phyloP scores from a whole-genome alignment of 495 filamentous ascomycete species.

The Penicillium ochrochloron region DNA sequence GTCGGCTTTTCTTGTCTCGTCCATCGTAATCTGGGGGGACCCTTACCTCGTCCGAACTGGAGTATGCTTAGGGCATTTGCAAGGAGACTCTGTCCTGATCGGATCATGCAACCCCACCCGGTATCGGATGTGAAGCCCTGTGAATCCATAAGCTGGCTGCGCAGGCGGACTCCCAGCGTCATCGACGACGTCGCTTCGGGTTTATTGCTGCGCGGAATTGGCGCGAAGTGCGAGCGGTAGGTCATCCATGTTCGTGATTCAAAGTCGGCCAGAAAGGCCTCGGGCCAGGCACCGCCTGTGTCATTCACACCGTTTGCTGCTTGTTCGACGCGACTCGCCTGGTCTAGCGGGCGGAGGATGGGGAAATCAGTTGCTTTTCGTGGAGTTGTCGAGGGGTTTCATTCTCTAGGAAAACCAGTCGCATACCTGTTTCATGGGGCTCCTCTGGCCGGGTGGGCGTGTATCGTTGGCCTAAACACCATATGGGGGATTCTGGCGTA shows the following conservation, averaged over 20 bases:
- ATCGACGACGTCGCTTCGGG: constrained; percentile 70
- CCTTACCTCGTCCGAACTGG: constrained; percentile 74
- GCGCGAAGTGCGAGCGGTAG: constrained; percentile 84
- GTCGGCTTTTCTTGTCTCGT: constrained; percentile 30
- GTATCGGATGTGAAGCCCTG: constrained; percentile 90
- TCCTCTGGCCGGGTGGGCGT: constrained; percentile 24
- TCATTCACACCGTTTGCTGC: constrained; percentile 20
- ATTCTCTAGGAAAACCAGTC: background rate
- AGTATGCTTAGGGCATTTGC: constrained; percentile 80
- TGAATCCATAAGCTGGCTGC: constrained; percentile 78
- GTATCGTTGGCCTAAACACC: constrained; percentile 87
- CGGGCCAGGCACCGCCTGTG: constrained; percentile 72
- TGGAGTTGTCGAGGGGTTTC: background rate
- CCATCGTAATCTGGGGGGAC: background rate
- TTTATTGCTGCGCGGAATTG: constrained; percentile 79
- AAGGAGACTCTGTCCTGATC: constrained; percentile 90
- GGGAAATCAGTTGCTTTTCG: background rate
- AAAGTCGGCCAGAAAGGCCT: constrained; percentile 86
- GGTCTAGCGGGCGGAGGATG: background rate
- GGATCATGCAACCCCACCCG: constrained; percentile 99
- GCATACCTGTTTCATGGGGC: constrained; percentile 30
- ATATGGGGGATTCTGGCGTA: constrained; percentile 68
- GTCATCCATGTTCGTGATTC: constrained; percentile 96
- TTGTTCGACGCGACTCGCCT: background rate
- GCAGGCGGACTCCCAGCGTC: constrained; percentile 83